phyloP scores from a whole-genome alignment of 768 basidiomycete genomes.

The Lyophyllum semitale region DNA sequence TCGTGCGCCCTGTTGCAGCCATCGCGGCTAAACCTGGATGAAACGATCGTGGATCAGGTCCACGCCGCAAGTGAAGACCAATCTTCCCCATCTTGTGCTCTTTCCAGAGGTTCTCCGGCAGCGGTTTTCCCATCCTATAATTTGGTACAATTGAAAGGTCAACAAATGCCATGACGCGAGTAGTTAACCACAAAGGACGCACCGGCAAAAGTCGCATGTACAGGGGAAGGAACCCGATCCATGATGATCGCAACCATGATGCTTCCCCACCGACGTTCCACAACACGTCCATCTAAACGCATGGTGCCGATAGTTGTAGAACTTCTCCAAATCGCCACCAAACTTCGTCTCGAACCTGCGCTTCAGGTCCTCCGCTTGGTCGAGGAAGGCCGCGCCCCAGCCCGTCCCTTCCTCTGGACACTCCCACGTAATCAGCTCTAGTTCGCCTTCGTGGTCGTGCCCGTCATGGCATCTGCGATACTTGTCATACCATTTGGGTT shows the following conservation, averaged over 20 bases:
- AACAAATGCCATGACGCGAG: background rate
- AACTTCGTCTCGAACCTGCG: constrained; percentile 28
- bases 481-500: constrained; percentile 36
- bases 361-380: constrained; percentile 31
- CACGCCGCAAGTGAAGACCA: constrained; percentile 31
- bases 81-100: constrained; percentile 26
- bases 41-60: constrained; percentile 35
- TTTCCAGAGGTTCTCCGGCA: constrained; percentile 30
- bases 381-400: constrained; percentile 28
- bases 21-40: constrained; percentile 18
- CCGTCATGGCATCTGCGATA: constrained; percentile 33
- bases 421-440: constrained; percentile 39
- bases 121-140: constrained; percentile 34
- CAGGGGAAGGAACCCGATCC: constrained; percentile 35
- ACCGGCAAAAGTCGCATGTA: constrained; percentile 41
- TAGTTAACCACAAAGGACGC: constrained; percentile 5
- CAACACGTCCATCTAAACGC: constrained; percentile 42
- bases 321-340: constrained; percentile 26
- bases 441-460: constrained; percentile 30
- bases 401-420: constrained; percentile 26
- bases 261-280: constrained; percentile 33
- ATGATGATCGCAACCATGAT: constrained; percentile 40
- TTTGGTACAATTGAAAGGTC: too few species aligned
- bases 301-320: constrained; percentile 31
- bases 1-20: constrained; percentile 19